Evolutionary conservation across 2,329 filamentous ascomycete species (phyloP), one percentile per base, ranked within the genome.

Genomic region (Fusarium siculi): DNA sequence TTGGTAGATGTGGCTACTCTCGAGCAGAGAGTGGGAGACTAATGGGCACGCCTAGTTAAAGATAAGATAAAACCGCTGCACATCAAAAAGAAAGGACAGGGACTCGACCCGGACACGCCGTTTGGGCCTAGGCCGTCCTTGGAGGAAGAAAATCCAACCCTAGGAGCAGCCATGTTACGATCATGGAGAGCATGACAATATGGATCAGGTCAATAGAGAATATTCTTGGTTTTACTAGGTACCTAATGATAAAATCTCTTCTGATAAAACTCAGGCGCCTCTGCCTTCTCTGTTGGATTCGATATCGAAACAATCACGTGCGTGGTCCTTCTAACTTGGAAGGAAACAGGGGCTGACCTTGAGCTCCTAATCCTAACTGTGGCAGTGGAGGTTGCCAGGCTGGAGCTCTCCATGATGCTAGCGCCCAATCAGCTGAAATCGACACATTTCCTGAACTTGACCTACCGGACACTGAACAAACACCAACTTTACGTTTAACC

Each of bases 361-460:
- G 36, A 67, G 46, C 64, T 67, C 63, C 30, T 32, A 32, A 12
- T 12, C 25, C 37, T 47, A 32, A 50, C 34, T 64, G 23, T 54
- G 50, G 34, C 50, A 54, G 50, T 54, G 50, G 50, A 28, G 40
- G 43, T 55, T 56, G 47, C 60, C 34, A 54, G 54, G 46, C 56
- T 63, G 66, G 62, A 74, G 72, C 50, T 70, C 54, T 60, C 54
- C 59, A 78, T 79, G 75, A 79, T 76, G 72, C 64, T 70, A 70
- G 72, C 70, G 62, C 67, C 76, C 75, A 77, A 78, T 75, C 66
- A 74, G 63, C 72, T 39, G 44, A 72, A 80, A 78, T 70, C 79
- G 79, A 80, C 80, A 81, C 80, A 80, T 81, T 78, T 78, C 79
- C 79, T 78, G 62, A 68, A 68, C 65, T 68, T 39, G 52, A 36